Base-by-base conservation (phyloP, 2,329 filamentous ascomycete genomes). In the Monilinia fructigena region DNA sequence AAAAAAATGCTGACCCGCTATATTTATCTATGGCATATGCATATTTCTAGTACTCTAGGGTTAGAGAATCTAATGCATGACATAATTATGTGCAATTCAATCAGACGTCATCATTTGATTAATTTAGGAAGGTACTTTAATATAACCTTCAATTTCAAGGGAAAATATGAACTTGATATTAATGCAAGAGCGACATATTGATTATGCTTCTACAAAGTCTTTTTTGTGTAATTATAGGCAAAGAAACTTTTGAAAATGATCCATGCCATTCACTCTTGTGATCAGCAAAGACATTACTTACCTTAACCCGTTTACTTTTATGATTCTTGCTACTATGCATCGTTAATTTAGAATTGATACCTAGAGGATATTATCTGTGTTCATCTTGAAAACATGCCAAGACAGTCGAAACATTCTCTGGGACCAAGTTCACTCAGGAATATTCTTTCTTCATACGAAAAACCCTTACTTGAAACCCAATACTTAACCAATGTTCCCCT, bases 121-220 rank as follows among this genome's bases (percentile, higher is more conserved):
- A 18, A 12, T 26, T 48, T 10, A 16, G n/a, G 58, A 18, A 60
- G 31, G 58, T 11, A 61, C 45, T n/a, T 40, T 35, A 11, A 38
- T 35, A 1, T 11, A 11, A 1, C 23, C 14, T 20, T 35, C 0
- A 11, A 16, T 3, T 23, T 10, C 7, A 1, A 18, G 1, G 20
- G 1, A n/a, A 6, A 7, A 35, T 35, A 35, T 2, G 11, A 35
- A 23, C 12, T 59, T 5, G 31, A 5, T 7, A 35, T 35, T 35
- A 48, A 26, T 4, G 58, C 5, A 61, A 20, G 58, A 61, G 58
- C n/a, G 16, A 11, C 0, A 12, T 2, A 38, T 12, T 3, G 11
- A 23, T 60, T 6, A 4, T 12, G 6, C 28, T 60, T 31, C 42
- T 23, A 1, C 35, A 23, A 18, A 35, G 2, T 12, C 18, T 11